phyloP scores from a whole-genome alignment of 1,284 basidiomycete species.

The Cystobasidium pallidum region DNA sequence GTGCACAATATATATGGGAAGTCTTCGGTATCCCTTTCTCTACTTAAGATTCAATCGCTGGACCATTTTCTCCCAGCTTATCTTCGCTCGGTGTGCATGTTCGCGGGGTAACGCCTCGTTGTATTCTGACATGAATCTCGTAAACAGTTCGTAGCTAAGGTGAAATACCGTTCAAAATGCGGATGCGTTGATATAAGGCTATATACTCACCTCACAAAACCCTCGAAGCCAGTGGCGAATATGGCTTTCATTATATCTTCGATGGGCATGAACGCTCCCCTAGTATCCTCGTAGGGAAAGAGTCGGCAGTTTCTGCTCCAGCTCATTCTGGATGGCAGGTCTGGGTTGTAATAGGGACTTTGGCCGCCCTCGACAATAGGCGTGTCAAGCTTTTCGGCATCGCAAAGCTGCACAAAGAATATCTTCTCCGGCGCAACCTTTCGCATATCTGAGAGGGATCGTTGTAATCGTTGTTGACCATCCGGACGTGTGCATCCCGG shows the following conservation, averaged over 20 bases:
- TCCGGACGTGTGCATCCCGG: constrained; percentile 19
- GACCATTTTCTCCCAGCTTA: constrained; percentile 31
- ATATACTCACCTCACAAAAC: constrained; percentile 43
- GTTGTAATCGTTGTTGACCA: not conserved
- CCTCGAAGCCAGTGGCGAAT: constrained; percentile 40
- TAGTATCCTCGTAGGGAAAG: constrained; percentile 41
- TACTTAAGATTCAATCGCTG: not conserved
- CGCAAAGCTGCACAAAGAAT: constrained; percentile 46
- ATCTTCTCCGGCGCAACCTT: constrained; percentile 21
- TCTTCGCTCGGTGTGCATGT: constrained; percentile 35
- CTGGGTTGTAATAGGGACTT: constrained; percentile 32
- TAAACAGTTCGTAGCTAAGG: constrained; percentile 43
- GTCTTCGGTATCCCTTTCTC: not conserved
- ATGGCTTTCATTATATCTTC: constrained; percentile 42
- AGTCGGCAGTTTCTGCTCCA: constrained; percentile 45
- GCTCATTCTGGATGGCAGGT: constrained; percentile 43
- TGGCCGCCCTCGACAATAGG: constrained; percentile 28
- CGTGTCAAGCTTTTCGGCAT: constrained; percentile 40
- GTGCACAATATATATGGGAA: no score
- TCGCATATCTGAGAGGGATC: constrained; percentile 38
- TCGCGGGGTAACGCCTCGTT: constrained; percentile 4
- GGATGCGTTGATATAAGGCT: no score
- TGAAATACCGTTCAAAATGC: not conserved
- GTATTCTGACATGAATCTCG: constrained; percentile 27
- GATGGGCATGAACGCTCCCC: constrained; percentile 45